Evolutionary conservation across 257 asterid species (phyloP).

Genomic region (Solanum rostratum): DNA sequence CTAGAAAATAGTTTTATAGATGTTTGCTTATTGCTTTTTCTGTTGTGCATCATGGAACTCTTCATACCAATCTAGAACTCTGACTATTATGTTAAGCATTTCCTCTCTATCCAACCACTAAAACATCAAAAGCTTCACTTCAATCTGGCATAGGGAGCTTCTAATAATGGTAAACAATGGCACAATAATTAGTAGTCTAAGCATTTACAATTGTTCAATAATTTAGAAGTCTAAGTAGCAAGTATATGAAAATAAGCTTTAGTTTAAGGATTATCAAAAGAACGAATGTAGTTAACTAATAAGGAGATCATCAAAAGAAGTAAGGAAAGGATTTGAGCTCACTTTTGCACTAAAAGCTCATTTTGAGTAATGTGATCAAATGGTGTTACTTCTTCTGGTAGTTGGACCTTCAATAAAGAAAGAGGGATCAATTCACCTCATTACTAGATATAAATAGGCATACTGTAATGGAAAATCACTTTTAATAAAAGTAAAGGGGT

Average conservation of each 20-base stretch:
- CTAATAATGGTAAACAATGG: no score
- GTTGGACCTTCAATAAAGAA: constrained; percentile 37
- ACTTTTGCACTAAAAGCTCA: constrained; percentile 52
- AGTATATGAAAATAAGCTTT: background rate
- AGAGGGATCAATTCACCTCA: constrained; percentile 1
- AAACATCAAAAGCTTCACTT: background rate
- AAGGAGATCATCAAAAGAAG: background rate
- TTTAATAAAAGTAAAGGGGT: background rate
- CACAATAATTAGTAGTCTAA: background rate
- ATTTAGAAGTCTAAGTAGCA: background rate
- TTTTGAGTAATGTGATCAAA: constrained; percentile 46
- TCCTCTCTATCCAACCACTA: background rate
- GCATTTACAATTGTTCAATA: background rate
- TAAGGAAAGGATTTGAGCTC: constrained; percentile 15
- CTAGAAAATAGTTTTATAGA: no score
- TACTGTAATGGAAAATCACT: background rate
- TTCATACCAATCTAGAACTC: background rate
- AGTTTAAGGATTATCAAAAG: background rate
- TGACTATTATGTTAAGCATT: background rate
- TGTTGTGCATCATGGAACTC: background rate
- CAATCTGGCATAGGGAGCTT: background rate
- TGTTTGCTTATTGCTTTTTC: no score
- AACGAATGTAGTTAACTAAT: background rate
- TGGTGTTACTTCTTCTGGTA: constrained; percentile 44
- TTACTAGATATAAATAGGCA: constrained; percentile 6